A percentile compares a stretch with the other conserved stretches of the same genome.
Evolutionary conservation across 2,329 filamentous ascomycete species (phyloP).

Genomic region (Cladophialophora bantiana): DNA sequence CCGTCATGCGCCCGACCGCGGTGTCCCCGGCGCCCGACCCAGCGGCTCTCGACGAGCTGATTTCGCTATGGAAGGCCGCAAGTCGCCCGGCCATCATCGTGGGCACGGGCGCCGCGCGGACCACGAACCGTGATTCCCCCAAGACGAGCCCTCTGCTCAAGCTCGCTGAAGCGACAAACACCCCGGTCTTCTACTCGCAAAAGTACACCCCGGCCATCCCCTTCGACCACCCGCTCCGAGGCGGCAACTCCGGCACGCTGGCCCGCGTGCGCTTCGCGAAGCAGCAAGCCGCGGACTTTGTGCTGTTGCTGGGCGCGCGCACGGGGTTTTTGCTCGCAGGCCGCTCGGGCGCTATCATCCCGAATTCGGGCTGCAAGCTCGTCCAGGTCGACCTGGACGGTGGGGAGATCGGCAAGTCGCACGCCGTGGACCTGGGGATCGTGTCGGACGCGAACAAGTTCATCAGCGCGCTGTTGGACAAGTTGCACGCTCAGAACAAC

Average conservation of each 20-base stretch:
- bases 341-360: constrained; percentile 49
- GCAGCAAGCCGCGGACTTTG: constrained; percentile 49
- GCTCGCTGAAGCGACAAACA: constrained; percentile 46
- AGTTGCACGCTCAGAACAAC: constrained; percentile 22
- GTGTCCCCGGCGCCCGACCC: constrained; percentile 49
- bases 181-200: constrained; percentile 53
- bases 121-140: constrained; percentile 27
- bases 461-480: constrained; percentile 41
- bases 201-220: constrained; percentile 39
- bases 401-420: constrained; percentile 52
- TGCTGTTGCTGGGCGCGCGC: constrained; percentile 52
- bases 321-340: constrained; percentile 53
- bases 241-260: constrained; percentile 47
- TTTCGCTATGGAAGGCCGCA: constrained; percentile 45
- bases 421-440: constrained; percentile 51
- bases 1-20: constrained; percentile 47
- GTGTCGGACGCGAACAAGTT: constrained; percentile 50
- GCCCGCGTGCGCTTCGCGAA: constrained; percentile 43
- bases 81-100: constrained; percentile 52
- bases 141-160: constrained; percentile 45
- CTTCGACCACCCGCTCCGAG: constrained; percentile 46
- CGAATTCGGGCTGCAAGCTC: constrained; percentile 47
- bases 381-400: constrained; percentile 55
- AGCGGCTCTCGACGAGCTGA: constrained; percentile 46
- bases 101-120: constrained; percentile 49